Evolutionary conservation across 164 flowering plant genomes (phyloP).

Genomic region (Protea cynaroides): DNA sequence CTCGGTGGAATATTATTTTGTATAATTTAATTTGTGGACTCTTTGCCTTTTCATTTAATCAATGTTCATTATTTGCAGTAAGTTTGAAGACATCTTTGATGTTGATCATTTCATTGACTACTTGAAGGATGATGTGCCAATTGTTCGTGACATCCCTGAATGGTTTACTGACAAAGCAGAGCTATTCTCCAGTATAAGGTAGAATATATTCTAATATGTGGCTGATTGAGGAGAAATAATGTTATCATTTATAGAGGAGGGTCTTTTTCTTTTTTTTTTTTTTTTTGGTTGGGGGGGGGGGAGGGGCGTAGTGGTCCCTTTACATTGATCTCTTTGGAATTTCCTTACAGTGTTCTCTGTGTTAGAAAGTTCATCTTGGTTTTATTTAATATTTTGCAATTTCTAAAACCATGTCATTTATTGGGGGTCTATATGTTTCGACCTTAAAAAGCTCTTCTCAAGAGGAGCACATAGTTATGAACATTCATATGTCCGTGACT

Average conservation of each 20-base stretch:
- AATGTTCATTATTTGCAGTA: conserved; percentile 44
- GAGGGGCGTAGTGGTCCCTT: neutral
- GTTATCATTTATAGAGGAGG: neutral
- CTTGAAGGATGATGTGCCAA: conserved; percentile 88
- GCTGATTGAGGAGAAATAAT: neutral
- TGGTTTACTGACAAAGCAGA: conserved; percentile 96
- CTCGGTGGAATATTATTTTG: neutral
- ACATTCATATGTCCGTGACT: too few species aligned
- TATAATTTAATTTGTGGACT: conserved; percentile 1
- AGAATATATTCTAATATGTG: conserved; percentile 7
- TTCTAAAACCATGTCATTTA: too few species aligned
- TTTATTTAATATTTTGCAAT: too few species aligned
- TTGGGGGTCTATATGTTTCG: too few species aligned
- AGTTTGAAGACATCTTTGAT: conserved; percentile 96
- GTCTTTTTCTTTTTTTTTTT: neutral
- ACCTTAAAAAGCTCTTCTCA: too few species aligned
- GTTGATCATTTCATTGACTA: conserved; percentile 99
- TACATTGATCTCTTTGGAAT: too few species aligned
- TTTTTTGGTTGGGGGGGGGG: neutral
- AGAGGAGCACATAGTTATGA: too few species aligned
- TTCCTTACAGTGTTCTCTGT: too few species aligned
- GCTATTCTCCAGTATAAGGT: conserved; percentile 92
- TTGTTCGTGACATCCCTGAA: conserved; percentile 96
- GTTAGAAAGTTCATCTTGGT: too few species aligned
- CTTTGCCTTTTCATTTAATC: neutral